Conservation (phyloP, 2,329 filamentous ascomycete species). For the Colletotrichum sojae region DNA sequence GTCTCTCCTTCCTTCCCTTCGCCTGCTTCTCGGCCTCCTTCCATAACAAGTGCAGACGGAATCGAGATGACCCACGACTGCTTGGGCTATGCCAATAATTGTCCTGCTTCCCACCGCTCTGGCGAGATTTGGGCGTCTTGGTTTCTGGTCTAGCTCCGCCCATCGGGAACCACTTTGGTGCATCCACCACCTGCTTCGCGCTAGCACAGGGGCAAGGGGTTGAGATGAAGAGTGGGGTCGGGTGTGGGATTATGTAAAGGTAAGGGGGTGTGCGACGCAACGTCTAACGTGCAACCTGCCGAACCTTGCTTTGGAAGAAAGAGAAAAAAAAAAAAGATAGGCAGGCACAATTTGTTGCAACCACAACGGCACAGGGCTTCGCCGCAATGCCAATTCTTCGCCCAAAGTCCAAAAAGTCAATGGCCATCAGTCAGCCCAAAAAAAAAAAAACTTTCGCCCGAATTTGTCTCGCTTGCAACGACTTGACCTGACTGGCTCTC, state of each 20-base stretch:
- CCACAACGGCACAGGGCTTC: constrained; percentile 1
- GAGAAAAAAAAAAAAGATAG: not conserved
- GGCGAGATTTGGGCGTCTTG: constrained; percentile 48
- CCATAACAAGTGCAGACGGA: not conserved
- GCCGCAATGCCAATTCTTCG: constrained; percentile 6
- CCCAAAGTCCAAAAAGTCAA: constrained; percentile 3
- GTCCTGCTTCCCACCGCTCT: constrained; percentile 39
- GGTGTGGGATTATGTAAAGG: not conserved
- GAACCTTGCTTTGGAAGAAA: no score
- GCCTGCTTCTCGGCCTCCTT: not conserved
- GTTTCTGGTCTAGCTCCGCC: constrained; percentile 41
- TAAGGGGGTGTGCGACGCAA: not conserved
- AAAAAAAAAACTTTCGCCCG: not conserved
- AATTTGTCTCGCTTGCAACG: not conserved
- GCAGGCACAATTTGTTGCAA: constrained; percentile 2
- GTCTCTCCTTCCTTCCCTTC: not conserved
- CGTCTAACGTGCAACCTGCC: no score
- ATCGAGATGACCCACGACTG: constrained; percentile 18
- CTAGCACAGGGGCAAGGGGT: constrained; percentile 36
- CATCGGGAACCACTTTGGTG: constrained; percentile 39
- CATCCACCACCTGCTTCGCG: constrained; percentile 33
- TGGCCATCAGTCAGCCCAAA: constrained; percentile 24
- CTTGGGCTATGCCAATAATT: constrained; percentile 24
- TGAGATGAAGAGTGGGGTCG: constrained; percentile 31
- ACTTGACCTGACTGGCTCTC: not conserved